These are phyloP conservation scores for Calcarisporium arbuscula DNA, from an alignment of 2,329 filamentous ascomycete genomes.

Conservation along the genomic window DNA sequence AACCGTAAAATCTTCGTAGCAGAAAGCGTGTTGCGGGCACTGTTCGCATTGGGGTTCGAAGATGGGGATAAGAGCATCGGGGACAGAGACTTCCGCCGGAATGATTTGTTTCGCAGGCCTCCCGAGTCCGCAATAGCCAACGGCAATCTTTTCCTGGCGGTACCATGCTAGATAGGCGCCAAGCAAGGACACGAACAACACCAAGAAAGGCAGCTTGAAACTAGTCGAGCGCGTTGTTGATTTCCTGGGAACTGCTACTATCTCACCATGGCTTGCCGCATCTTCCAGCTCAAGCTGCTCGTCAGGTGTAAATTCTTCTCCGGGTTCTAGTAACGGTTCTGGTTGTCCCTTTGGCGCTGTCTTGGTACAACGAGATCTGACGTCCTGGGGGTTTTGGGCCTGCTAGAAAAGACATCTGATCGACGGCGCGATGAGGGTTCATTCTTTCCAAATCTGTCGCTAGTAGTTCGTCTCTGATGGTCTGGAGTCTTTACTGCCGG, in stretches of 20 bases:
- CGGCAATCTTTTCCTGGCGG: constrained; percentile 89
- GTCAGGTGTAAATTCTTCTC: constrained; percentile 92
- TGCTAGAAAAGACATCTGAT: constrained; percentile 28
- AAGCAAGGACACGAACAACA: constrained; percentile 64
- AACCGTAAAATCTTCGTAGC: constrained; percentile 70
- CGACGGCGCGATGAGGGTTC: constrained; percentile 37
- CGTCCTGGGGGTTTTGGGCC: constrained; percentile 38
- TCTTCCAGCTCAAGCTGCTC: constrained; percentile 77
- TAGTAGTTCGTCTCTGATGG: constrained; percentile 43
- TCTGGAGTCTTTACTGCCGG: constrained; percentile 40
- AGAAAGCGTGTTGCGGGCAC: constrained; percentile 86
- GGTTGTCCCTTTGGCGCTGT: constrained; percentile 24
- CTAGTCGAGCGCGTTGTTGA: constrained; percentile 37
- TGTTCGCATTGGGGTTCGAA: constrained; percentile 79
- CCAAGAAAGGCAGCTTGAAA: constrained; percentile 60
- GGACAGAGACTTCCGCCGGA: constrained; percentile 49
- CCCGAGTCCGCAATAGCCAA: constrained; percentile 89
- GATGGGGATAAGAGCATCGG: constrained; percentile 63
- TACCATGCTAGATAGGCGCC: constrained; percentile 75
- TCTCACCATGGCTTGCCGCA: constrained; percentile 49
- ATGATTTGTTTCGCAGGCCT: constrained; percentile 49
- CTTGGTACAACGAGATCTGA: constrained; percentile 49
- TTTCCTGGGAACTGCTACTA: constrained; percentile 36
- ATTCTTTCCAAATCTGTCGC: constrained; percentile 34
- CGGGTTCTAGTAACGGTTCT: constrained; percentile 50